Base-by-base conservation (phyloP, 202 grass and related monocot species). In the Schoenoplectus tabernaemontani region DNA sequence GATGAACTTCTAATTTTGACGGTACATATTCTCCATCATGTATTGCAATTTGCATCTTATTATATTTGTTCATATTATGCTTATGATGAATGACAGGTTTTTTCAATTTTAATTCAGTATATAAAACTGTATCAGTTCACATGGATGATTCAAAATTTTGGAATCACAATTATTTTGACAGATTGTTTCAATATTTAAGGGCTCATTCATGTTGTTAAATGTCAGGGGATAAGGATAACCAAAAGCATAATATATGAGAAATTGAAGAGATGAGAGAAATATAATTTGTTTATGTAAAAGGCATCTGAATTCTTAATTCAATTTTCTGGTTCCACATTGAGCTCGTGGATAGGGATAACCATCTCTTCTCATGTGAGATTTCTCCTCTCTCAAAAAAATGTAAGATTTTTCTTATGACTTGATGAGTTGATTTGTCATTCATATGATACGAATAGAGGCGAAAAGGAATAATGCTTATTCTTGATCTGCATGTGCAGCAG, bases 1-100 rank as follows among this genome's bases (percentile, higher is more conserved):
- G 83, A 90, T 78, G 67, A 97, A 94, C 68, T 92, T 86, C 77
- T 97, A 65, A 78, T 41, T 57, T 56, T 34, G 23, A 62, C 47
- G 53, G 77, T 28, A 83, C 9, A 39, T 57, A 58, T 78, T 50
- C 2, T 22, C 62, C 39, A 62, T 42, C 44, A 3, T 63, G 57
- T 64, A 48, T 64, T 64, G 13, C 17, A 64, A n/a, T 69, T 69
- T 69, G 19, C 65, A 69, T 41, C 9, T 24, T 43, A 19, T 44
- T 43, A 4, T 44, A 23, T 24, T 69, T 69, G 19, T 44, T 23
- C 3, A 69, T 43, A 9, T 33, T 24, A 43, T n/a, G 37, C 65
- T 24, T 19, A 42, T 5, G 9, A 20, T 24, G 65, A 24, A 12
- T 7, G 43, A 4, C 19, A 4, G 17, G 2, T 43, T 34, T 63